These are phyloP conservation scores for Zygoascus flipseniorum DNA, from an alignment of 805 yeast genomes.

Conservation along the genomic window DNA sequence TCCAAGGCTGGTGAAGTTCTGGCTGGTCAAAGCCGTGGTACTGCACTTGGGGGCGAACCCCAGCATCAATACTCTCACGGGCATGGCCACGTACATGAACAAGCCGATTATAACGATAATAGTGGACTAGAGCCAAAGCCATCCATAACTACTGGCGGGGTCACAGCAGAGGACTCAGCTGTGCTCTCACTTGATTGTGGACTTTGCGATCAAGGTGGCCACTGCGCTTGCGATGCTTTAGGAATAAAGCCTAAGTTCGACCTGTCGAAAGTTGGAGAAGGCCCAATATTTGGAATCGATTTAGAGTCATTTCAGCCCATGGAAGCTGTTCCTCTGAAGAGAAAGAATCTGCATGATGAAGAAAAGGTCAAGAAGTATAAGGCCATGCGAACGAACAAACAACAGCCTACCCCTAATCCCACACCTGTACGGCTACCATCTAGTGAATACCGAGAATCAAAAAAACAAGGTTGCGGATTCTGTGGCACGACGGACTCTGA, in stretches of 20 bases:
- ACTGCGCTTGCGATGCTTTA: slow-evolving; percentile 27
- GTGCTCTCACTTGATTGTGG: slow-evolving; percentile 21
- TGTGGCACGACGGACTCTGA: neutral
- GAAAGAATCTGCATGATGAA: slow-evolving; percentile 11
- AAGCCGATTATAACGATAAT: neutral
- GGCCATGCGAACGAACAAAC: neutral
- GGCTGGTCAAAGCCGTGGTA: neutral
- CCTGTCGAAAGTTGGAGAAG: neutral
- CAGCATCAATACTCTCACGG: neutral
- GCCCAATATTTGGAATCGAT: slow-evolving; percentile 9
- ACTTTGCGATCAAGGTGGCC: slow-evolving; percentile 26
- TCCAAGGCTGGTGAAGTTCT: neutral
- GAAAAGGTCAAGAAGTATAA: neutral
- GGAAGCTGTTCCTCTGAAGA: slow-evolving; percentile 54
- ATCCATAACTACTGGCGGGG: neutral
- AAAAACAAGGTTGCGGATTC: neutral
- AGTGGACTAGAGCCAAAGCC: neutral
- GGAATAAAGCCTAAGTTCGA: slow-evolving; percentile 21
- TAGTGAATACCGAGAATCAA: neutral
- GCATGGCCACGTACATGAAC: neutral
- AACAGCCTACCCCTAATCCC: neutral
- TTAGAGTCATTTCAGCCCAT: slow-evolving; percentile 44
- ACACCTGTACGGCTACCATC: neutral
- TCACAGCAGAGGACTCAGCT: neutral
- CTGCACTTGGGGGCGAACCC: neutral